phyloP scores from a whole-genome alignment of 331 rosid genomes.

The Quercus lobata region DNA sequence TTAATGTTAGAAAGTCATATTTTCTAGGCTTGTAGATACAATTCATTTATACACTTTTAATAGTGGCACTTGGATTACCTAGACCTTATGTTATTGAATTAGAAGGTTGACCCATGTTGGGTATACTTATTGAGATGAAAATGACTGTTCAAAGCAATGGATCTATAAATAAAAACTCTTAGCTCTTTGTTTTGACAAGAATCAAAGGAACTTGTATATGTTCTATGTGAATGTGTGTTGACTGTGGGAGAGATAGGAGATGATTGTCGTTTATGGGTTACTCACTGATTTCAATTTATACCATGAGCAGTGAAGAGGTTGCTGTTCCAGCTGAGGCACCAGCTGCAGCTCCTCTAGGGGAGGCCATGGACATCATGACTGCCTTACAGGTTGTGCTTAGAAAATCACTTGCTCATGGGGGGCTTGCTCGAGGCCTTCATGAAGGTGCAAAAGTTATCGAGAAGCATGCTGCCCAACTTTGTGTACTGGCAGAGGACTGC shows the following conservation, averaged over 20 bases:
- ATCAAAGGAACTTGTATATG: neutral
- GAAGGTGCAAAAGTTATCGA: conserved; percentile 71
- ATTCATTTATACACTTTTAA: neutral
- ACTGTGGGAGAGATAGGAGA: neutral
- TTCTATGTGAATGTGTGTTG: neutral
- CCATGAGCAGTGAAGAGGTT: conserved; percentile 40
- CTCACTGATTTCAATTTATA: neutral
- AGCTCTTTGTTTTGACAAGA: neutral
- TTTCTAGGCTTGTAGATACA: neutral
- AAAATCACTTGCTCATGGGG: conserved; percentile 68
- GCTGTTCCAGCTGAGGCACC: conserved; percentile 32
- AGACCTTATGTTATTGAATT: neutral
- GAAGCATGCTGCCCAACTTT: conserved; percentile 66
- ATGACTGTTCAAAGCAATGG: neutral
- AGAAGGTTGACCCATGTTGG: neutral
- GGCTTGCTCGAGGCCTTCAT: conserved; percentile 66
- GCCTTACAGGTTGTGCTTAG: conserved; percentile 81
- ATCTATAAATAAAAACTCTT: neutral
- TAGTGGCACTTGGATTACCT: neutral
- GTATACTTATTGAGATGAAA: neutral
- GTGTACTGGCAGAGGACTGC: conserved; percentile 77
- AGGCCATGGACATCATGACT: conserved; percentile 85
- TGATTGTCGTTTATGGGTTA: neutral
- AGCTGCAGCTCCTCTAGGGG: conserved; percentile 46
- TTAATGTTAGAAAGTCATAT: neutral